A percentile compares a stretch with the other conserved stretches of the same genome.
phyloP scores from a whole-genome alignment of 225 moss, liverwort and hornwort genomes.

The Sphagnum contortum region DNA sequence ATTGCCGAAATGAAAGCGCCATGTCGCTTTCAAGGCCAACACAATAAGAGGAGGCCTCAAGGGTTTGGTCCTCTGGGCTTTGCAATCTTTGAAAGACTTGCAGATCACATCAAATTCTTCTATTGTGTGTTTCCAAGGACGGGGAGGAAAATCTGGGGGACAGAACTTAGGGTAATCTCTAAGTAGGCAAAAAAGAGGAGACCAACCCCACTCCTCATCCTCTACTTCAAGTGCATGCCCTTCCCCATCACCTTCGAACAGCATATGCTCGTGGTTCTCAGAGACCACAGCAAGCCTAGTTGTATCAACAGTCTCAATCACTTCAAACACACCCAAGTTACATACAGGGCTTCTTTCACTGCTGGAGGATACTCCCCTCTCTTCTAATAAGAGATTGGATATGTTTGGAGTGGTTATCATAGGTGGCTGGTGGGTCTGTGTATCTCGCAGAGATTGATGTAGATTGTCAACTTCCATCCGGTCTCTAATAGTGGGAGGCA shows the following conservation, averaged over 20 bases:
- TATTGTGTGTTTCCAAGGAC: neutral
- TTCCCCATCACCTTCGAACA: neutral
- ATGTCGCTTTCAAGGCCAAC: neutral
- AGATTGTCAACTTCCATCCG: too few relatives aligned
- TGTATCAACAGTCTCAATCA: neutral
- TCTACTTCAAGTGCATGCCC: neutral
- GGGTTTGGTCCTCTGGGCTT: neutral
- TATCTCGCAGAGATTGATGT: too few relatives aligned
- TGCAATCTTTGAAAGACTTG: neutral
- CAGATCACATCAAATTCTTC: neutral
- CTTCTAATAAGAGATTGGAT: too few relatives aligned
- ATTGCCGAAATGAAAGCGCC: neutral
- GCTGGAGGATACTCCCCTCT: too few relatives aligned
- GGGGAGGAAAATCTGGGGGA: neutral
- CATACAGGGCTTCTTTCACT: too few relatives aligned
- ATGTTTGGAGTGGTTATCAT: too few relatives aligned
- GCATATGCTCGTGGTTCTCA: neutral
- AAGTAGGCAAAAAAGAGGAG: neutral
- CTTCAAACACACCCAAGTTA: too few relatives aligned
- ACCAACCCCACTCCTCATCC: neutral
- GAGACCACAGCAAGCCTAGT: neutral
- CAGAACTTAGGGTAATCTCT: neutral
- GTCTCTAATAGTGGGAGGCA: too few relatives aligned
- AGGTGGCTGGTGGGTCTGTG: too few relatives aligned
- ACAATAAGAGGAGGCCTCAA: neutral